Percentiles rank a stretch among this genome's conserved stretches.
Conservation (phyloP, 495 filamentous ascomycete genomes). For the Durotheca rogersii region DNA sequence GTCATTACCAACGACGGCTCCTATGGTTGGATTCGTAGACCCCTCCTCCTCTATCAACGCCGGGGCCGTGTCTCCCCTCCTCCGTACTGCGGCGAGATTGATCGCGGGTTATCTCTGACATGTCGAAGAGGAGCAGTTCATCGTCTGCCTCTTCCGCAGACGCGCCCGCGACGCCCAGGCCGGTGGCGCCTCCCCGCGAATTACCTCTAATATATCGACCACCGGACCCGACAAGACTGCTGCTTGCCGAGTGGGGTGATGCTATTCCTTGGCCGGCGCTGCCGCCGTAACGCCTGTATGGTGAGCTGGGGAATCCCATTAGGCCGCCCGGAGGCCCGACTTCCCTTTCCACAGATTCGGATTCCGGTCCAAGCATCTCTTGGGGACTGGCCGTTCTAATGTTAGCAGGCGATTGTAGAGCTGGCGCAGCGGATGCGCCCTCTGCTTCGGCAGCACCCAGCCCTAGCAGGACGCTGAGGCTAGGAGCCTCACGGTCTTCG, state of each 20-base stretch:
- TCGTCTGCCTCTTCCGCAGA: constrained; percentile 62
- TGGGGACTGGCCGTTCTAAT: constrained; percentile 40
- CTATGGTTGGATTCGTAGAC: constrained; percentile 36
- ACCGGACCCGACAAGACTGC: constrained; percentile 50
- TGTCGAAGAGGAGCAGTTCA: constrained; percentile 81
- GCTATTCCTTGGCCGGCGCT: constrained; percentile 32
- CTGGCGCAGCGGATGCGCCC: constrained; percentile 29
- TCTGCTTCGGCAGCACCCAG: constrained; percentile 42
- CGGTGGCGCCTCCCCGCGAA: constrained; percentile 47
- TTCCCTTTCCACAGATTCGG: constrained; percentile 42
- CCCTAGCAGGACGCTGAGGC: constrained; percentile 57
- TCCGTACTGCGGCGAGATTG: constrained; percentile 71
- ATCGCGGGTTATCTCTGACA: constrained; percentile 74
- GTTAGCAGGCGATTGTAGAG: constrained; percentile 50
- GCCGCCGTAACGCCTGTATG: constrained; percentile 39
- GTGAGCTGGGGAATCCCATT: constrained; percentile 32
- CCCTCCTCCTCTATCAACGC: constrained; percentile 33
- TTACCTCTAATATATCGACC: constrained; percentile 56
- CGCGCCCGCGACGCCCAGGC: constrained; percentile 47
- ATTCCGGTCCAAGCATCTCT: constrained; percentile 46
- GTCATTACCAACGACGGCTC: constrained; percentile 35
- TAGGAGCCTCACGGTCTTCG: constrained; percentile 62
- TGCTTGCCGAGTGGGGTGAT: constrained; percentile 39
- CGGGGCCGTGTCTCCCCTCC: constrained; percentile 55
- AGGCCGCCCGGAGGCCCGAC: constrained; percentile 37